A percentile compares a stretch with the other conserved stretches of the same genome.
phyloP scores from a whole-genome alignment of 306 rosid species.

The Elaeagnus macrophylla region DNA sequence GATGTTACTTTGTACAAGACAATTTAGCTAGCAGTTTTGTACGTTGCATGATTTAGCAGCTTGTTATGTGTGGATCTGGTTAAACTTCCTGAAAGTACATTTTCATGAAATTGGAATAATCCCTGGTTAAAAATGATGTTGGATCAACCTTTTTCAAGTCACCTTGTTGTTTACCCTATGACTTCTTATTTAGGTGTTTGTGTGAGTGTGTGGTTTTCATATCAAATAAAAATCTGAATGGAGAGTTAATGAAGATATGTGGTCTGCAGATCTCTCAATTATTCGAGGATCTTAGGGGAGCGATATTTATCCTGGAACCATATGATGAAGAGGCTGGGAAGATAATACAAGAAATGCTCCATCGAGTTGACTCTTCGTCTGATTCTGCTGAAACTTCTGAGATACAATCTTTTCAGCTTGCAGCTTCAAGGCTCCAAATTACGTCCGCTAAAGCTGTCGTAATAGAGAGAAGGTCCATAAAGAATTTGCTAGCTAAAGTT shows the following conservation, averaged over 20 bases:
- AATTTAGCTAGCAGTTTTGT: too few relatives aligned
- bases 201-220: constrained; percentile 16
- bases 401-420: constrained; percentile 48
- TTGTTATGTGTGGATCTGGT: neutral
- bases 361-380: constrained; percentile 31
- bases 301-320: constrained; percentile 44
- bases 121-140: constrained; percentile 2
- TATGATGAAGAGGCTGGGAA: constrained; percentile 68
- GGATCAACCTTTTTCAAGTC: constrained; percentile 9
- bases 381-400: constrained; percentile 43
- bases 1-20: too few relatives aligned
- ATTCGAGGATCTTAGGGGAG: constrained; percentile 45
- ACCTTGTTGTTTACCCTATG: constrained; percentile 6
- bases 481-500: constrained; percentile 38
- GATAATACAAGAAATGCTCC: constrained; percentile 43
- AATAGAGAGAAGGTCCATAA: constrained; percentile 57
- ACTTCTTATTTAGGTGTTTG: neutral
- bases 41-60: constrained; percentile 8
- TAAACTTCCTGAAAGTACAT: neutral
- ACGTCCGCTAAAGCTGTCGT: constrained; percentile 43
- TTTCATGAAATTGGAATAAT: neutral
- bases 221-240: neutral
- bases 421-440: constrained; percentile 50
- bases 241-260: constrained; percentile 23
- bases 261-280: constrained; percentile 62